Evolutionary conservation across 2,329 filamentous ascomycete species (phyloP).

Genomic region (Sporothrix mexicana): DNA sequence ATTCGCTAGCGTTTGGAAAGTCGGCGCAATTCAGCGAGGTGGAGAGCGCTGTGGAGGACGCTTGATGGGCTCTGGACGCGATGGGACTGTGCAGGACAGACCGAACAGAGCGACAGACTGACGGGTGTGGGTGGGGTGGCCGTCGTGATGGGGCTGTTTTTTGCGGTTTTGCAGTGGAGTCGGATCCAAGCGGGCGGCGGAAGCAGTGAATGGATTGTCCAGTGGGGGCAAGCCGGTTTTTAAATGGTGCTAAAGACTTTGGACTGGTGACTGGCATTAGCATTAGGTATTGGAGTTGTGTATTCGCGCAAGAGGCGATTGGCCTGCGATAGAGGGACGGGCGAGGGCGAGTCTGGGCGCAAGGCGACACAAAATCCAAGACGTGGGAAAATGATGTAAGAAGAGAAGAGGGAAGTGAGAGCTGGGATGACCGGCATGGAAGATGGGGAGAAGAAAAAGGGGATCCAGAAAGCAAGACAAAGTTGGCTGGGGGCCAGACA

Average conservation of each 20-base stretch:
- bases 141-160: slow-evolving; percentile 15
- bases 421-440: slow-evolving; percentile 8
- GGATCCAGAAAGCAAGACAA: not conserved
- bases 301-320: slow-evolving; percentile 28
- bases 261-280: slow-evolving; percentile 25
- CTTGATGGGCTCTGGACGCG: slow-evolving; percentile 1
- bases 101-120: not conserved
- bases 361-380: slow-evolving; percentile 19
- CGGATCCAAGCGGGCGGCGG: slow-evolving; percentile 29
- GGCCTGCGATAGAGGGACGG: slow-evolving; percentile 28
- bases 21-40: slow-evolving; percentile 8
- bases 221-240: slow-evolving; percentile 25
- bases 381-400: slow-evolving; percentile 6
- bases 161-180: slow-evolving; percentile 20
- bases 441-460: slow-evolving; percentile 14
- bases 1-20: slow-evolving; percentile 9
- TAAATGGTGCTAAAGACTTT: slow-evolving; percentile 25
- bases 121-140: slow-evolving; percentile 13
- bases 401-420: not conserved
- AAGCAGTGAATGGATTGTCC: slow-evolving; percentile 26
- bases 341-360: not conserved
- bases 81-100: slow-evolving; percentile 2
- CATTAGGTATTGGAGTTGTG: slow-evolving; percentile 33
- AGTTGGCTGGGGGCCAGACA: slow-evolving; percentile 7
- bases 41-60: slow-evolving; percentile 15